These are phyloP conservation scores for Zymoseptoria passerinii DNA, from an alignment of 2,329 filamentous ascomycete species.

Conservation along the genomic window DNA sequence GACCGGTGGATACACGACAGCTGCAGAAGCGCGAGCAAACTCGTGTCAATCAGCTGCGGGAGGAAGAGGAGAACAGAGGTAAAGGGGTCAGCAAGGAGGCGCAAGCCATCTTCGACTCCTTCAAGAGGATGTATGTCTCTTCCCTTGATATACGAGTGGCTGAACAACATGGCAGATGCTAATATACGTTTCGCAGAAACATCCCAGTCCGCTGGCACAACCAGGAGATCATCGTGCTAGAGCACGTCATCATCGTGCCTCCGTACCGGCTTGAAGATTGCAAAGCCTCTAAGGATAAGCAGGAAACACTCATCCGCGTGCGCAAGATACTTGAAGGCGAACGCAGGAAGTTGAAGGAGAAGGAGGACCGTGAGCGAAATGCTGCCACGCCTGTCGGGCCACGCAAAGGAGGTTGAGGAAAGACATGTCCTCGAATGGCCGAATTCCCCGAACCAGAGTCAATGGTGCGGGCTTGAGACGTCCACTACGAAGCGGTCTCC, in stretches of 20 bases:
- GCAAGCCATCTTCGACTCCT: slow-evolving; percentile 55
- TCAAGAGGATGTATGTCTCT: slow-evolving; percentile 45
- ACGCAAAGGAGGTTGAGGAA: slow-evolving; percentile 21
- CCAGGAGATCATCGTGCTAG: slow-evolving; percentile 51
- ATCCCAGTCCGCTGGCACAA: slow-evolving; percentile 51
- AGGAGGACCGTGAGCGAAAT: slow-evolving; percentile 16
- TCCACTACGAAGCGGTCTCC: no score
- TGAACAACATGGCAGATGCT: not conserved
- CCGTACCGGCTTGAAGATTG: slow-evolving; percentile 53
- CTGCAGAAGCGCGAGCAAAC: slow-evolving; percentile 48
- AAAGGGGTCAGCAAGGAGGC: slow-evolving; percentile 54
- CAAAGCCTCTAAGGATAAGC: slow-evolving; percentile 36
- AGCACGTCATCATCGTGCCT: slow-evolving; percentile 50
- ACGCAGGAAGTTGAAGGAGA: slow-evolving; percentile 34
- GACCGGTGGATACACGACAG: slow-evolving; percentile 47
- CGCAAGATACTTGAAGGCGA: slow-evolving; percentile 41
- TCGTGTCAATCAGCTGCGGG: slow-evolving; percentile 49
- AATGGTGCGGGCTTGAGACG: no score
- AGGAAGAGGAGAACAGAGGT: slow-evolving; percentile 49
- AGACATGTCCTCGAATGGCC: not conserved
- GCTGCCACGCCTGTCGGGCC: slow-evolving; percentile 12
- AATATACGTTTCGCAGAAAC: slow-evolving; percentile 16
- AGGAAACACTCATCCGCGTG: slow-evolving; percentile 35
- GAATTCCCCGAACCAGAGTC: no score
- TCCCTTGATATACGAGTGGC: not conserved